Base-by-base conservation (phyloP, 2,329 filamentous ascomycete genomes). In the Ascochyta rabiei region DNA sequence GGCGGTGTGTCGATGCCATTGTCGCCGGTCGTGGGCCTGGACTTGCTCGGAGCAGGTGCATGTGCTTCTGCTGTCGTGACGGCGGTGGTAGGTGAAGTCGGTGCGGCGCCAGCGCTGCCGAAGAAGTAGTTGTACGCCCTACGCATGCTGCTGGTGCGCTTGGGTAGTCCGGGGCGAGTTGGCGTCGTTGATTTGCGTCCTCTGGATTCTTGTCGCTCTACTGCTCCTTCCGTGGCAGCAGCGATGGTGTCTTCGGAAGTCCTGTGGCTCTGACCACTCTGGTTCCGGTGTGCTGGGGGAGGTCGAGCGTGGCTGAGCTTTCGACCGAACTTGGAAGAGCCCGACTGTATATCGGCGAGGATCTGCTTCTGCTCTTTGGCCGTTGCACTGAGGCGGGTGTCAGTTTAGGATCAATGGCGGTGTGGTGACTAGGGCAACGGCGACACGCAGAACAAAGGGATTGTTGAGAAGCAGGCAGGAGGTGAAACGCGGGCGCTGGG, bases 101-200 rank as follows among this genome's bases (percentile, higher is more conserved):
- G 67, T 5, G 63, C 59, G 8, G 65, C 62, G 35, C 58, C 60
- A 6, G 65, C 59, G 37, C 64, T 66, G 41, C 73, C 73, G 54
- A 76, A 76, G 46, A 76, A 75, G 56, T 75, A 76, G 60, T 74
- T 73, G 66, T 75, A 75, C 9, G 73, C 73, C 53, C 73, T 66
- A 57, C 68, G 67, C 74, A 76, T 76, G 44, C 72, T 75, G 73
- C 68, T 72, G 23, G 65, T 70, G 24, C 73, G 69, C 53, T 72
- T 73, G 51, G 70, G 71, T 18, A 74, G 61, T 58, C 66, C 66
- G n/a, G 72, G 72, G 43, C 72, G 68, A 44, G 59, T 53, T 42
- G 66, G 65, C 33, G 39, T 67, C 10, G 67, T 66, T 28, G 72
- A 73, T 53, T 67, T 69, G 18, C 72, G 71, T 51, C 71, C 70